Percentiles rank a stretch among this genome's conserved stretches.
Evolutionary conservation across 345 rosid species (phyloP).

Genomic region (Salix exigua): DNA sequence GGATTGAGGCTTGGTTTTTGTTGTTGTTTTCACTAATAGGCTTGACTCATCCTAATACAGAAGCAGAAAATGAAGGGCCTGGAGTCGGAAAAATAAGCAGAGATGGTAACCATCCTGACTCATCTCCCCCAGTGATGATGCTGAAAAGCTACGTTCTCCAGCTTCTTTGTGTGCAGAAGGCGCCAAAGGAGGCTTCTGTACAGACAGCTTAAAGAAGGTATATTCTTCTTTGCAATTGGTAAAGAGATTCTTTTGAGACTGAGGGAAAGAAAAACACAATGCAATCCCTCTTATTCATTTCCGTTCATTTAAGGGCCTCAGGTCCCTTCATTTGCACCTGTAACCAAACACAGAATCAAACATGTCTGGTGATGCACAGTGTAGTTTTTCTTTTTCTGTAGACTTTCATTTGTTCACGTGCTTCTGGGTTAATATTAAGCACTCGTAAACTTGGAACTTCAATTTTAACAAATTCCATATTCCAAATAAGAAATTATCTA

Average conservation of each 20-base stretch:
- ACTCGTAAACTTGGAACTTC: background rate
- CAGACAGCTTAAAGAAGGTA: slow-evolving; percentile 14
- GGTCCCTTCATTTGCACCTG: background rate
- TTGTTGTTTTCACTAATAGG: background rate
- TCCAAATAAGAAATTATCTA: background rate
- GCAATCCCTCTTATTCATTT: background rate
- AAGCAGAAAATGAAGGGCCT: slow-evolving; percentile 3
- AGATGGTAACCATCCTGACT: slow-evolving; percentile 2
- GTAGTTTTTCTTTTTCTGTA: background rate
- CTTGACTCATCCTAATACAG: background rate
- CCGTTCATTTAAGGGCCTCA: background rate
- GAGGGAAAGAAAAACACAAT: background rate
- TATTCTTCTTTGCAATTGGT: background rate
- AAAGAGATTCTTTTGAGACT: background rate
- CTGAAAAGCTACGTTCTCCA: slow-evolving; percentile 46
- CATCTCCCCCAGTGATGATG: slow-evolving; percentile 41
- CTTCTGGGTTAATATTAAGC: background rate
- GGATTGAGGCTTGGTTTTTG: background rate
- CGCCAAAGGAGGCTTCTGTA: background rate
- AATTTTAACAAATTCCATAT: background rate
- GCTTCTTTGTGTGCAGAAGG: slow-evolving; percentile 38
- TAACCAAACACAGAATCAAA: background rate
- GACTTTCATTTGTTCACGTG: background rate
- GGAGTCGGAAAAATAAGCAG: slow-evolving; percentile 25
- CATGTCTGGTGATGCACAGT: background rate